These are phyloP conservation scores for Monilinia fructicola DNA, from an alignment of 2,329 filamentous ascomycete species.

Conservation along the genomic window DNA sequence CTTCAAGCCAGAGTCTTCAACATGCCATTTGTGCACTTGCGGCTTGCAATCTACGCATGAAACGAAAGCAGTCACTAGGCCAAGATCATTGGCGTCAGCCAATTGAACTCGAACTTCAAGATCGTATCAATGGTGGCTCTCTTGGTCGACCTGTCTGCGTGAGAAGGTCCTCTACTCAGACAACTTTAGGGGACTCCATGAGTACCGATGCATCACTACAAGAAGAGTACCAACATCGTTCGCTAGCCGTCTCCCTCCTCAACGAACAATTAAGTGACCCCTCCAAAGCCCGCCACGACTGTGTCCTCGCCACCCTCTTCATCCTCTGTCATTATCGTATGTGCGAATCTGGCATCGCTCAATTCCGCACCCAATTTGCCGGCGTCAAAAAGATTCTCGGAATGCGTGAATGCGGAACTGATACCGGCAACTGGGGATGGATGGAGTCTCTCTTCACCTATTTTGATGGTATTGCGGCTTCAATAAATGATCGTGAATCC, in stretches of 20 bases:
- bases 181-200: constrained; percentile 45
- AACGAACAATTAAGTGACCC: constrained; percentile 82
- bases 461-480: constrained; percentile 90
- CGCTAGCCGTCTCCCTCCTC: constrained; percentile 74
- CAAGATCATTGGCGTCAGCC: constrained; percentile 51
- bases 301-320: constrained; percentile 81
- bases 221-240: constrained; percentile 81
- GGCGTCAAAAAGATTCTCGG: constrained; percentile 88
- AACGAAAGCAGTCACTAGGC: constrained; percentile 63
- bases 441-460: constrained; percentile 92
- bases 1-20: constrained; percentile 77
- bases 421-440: constrained; percentile 73
- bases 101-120: constrained; percentile 38
- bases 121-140: constrained; percentile 35
- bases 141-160: constrained; percentile 28
- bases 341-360: constrained; percentile 87
- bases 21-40: constrained; percentile 89
- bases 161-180: constrained; percentile 33
- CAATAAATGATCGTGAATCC: constrained; percentile 86
- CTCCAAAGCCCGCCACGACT: constrained; percentile 74
- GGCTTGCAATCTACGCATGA: constrained; percentile 88
- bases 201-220: constrained; percentile 59
- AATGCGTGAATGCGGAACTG: constrained; percentile 64
- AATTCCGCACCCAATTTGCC: constrained; percentile 90
- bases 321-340: constrained; percentile 90